Conservation (phyloP, 306 rosid genomes). For the Myrica gale region DNA sequence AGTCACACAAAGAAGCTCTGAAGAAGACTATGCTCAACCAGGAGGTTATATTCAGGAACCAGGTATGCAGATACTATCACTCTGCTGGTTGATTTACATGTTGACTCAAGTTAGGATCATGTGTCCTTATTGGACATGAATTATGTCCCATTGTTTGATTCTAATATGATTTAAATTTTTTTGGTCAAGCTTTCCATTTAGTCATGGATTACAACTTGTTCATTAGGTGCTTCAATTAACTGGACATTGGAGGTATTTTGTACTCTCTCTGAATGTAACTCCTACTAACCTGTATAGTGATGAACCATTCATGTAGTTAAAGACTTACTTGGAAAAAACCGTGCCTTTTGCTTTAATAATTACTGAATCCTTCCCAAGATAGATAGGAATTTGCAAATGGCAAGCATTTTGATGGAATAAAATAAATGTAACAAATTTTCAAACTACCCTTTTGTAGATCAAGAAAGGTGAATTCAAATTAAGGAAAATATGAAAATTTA, state of each 20-base stretch:
- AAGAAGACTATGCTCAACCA: constrained; percentile 56
- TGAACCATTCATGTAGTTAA: not conserved
- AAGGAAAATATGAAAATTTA: not conserved
- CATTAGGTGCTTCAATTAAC: not conserved
- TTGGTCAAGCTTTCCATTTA: not conserved
- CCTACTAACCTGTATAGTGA: not conserved
- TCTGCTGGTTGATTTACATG: not conserved
- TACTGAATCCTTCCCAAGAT: not conserved
- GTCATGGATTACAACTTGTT: not conserved
- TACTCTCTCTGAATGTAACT: not conserved
- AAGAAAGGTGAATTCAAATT: not conserved
- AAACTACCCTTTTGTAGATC: not conserved
- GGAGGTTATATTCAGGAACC: constrained; percentile 49
- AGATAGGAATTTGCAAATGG: not conserved
- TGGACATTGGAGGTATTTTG: not conserved
- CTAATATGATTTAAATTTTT: not conserved
- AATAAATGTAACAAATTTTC: not conserved
- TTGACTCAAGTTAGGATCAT: not conserved
- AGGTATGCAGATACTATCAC: constrained; percentile 39
- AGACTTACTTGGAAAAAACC: not conserved
- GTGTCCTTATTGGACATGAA: not conserved
- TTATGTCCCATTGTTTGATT: not conserved
- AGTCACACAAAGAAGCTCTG: constrained; percentile 38
- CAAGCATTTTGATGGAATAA: not conserved
- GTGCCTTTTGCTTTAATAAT: not conserved